These are phyloP conservation scores for Groenewaldozyma sp. DNA, from an alignment of 1,139 yeast genomes.

Conservation along the genomic window DNA sequence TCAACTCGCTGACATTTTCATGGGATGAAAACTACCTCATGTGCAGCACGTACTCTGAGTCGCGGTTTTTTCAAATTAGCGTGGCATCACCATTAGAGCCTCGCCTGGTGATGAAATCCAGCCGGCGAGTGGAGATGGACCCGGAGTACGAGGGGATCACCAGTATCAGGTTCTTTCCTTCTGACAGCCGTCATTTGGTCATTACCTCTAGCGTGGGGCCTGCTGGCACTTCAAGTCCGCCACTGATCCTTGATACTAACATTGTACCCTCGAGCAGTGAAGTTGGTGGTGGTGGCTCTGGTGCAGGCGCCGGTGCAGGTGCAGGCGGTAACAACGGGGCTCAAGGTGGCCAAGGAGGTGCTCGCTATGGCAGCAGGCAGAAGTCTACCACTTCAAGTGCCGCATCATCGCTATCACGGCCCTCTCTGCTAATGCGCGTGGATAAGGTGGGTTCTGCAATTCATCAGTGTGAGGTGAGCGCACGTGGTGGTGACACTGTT, in stretches of 20 bases:
- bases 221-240: conserved; percentile 47
- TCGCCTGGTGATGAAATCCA: conserved; percentile 56
- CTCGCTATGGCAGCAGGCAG: not conserved
- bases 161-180: conserved; percentile 62
- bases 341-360: not conserved
- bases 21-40: conserved; percentile 58
- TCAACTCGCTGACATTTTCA: conserved; percentile 64
- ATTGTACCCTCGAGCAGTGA: conserved; percentile 32
- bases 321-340: not conserved
- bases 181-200: conserved; percentile 42
- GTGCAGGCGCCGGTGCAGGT: not conserved
- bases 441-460: conserved; percentile 78
- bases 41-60: conserved; percentile 78
- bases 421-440: conserved; percentile 46
- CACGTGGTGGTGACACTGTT: conserved; percentile 68
- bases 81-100: conserved; percentile 60
- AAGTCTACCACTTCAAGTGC: conserved; percentile 11
- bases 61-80: conserved; percentile 67
- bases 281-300: conserved; percentile 10
- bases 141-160: conserved; percentile 85
- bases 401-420: conserved; percentile 36
- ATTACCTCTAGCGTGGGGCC: conserved; percentile 36
- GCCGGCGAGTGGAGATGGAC: conserved; percentile 50
- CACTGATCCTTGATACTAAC: conserved; percentile 51
- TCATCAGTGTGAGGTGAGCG: conserved; percentile 66